A percentile compares a stretch with the other conserved stretches of the same genome.
Evolutionary conservation across 2,329 filamentous ascomycete species (phyloP).

Genomic region (Rutstroemia sp.): DNA sequence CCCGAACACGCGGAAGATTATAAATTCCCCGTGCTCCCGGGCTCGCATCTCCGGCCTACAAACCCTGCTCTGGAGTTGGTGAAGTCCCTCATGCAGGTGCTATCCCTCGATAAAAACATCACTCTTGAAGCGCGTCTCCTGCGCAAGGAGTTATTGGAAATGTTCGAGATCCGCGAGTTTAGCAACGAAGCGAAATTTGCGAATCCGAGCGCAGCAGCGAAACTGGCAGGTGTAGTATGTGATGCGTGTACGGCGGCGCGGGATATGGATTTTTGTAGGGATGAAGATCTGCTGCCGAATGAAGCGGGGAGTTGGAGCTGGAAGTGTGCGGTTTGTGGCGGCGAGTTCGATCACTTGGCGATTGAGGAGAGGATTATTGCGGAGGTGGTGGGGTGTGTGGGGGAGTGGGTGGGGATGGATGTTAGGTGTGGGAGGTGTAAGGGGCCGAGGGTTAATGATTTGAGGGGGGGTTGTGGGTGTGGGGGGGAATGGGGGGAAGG

Average conservation of each 20-base stretch:
- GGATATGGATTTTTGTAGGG: slow-evolving; percentile 87
- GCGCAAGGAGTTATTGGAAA: slow-evolving; percentile 76
- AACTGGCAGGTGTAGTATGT: slow-evolving; percentile 71
- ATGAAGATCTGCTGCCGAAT: slow-evolving; percentile 67
- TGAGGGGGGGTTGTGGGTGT: slow-evolving; percentile 95
- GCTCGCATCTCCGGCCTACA: slow-evolving; percentile 54
- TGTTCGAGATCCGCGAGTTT: slow-evolving; percentile 96
- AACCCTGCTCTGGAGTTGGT: slow-evolving; percentile 86
- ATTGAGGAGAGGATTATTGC: slow-evolving; percentile 80
- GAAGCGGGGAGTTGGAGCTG: slow-evolving; percentile 42
- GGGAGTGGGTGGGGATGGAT: slow-evolving; percentile 85
- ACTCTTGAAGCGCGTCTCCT: slow-evolving; percentile 80
- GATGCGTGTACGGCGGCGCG: slow-evolving; percentile 83
- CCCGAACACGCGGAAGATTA: slow-evolving; percentile 84
- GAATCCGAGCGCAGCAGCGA: slow-evolving; percentile 73
- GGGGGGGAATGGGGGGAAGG: slow-evolving; percentile 77
- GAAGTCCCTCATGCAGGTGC: slow-evolving; percentile 86
- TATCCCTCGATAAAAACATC: slow-evolving; percentile 85
- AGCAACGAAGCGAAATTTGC: slow-evolving; percentile 77
- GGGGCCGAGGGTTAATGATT: slow-evolving; percentile 78
- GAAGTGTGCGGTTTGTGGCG: slow-evolving; percentile 70
- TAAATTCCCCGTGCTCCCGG: slow-evolving; percentile 72
- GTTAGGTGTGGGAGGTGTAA: slow-evolving; percentile 67
- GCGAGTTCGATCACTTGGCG: slow-evolving; percentile 67
- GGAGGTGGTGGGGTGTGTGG: slow-evolving; percentile 64